Evolutionary conservation across 1,139 yeast species (phyloP), one percentile per base, ranked within the genome.

Genomic region (Debaryomyces psychrophilus): DNA sequence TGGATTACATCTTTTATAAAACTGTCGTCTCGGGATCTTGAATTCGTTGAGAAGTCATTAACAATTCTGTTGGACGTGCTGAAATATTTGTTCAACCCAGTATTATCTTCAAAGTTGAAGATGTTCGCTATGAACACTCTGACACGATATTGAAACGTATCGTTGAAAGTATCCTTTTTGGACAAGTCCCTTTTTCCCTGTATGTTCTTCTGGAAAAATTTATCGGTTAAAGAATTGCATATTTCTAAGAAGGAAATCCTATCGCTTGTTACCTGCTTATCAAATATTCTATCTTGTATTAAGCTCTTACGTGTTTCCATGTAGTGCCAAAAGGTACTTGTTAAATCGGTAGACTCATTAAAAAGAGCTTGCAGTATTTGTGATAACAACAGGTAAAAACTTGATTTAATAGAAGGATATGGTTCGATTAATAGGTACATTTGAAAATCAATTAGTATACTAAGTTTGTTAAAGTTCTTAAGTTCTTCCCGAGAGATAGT

Each of bases 71-170:
- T 61, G 3, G 76, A 64, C 1, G 60, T 49, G 25, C 64, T 57
- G 50, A 72, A 73, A 52, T 70, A 71, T 54, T 72, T 73, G 53
- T 75, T 75, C 46, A 74, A 61, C 2, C 80, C 80, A 1, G 80
- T 75, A 50, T 72, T 73, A 50, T 75, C 80, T 44, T 73, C 79
- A 47, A 73, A 61, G 9, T 64, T 60, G 43, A 75, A 61, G 11
- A 73, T 49, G 33, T 60, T 62, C 11, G 75, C 60, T 31, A 73
- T 57, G 48, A 73, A 71, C 2, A 56, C 47, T 28, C 77, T 59
- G 2, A 74, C 72, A 34, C 78, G 57, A 36, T 62, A 64, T 43
- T 73, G 76, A 39, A 75, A 58, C 8, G 39, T 41, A 48, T 74
- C 79, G 47, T 71, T 73, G 53, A 69, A 71, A 0, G 72, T 60